phyloP scores from a whole-genome alignment of 2,329 filamentous ascomycete genomes.

The Colletotrichum sp. region DNA sequence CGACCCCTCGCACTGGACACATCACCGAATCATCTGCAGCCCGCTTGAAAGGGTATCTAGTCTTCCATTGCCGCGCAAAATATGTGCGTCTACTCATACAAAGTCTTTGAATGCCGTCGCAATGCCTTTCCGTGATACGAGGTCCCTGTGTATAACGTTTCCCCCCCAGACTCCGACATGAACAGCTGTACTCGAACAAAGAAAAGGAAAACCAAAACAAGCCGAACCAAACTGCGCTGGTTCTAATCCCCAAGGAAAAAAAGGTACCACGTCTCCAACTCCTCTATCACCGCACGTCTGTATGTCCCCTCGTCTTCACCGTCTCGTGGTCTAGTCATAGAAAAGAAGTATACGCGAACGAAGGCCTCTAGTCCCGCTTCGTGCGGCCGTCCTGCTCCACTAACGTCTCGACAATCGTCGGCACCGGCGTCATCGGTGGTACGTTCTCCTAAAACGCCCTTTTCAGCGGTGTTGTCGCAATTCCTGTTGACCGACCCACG shows the following conservation, averaged over 20 bases:
- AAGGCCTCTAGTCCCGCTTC: neutral
- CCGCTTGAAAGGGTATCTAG: conserved; percentile 10
- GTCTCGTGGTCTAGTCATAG: neutral
- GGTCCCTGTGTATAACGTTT: neutral
- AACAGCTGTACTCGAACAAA: neutral
- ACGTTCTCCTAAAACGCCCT: conserved; percentile 35
- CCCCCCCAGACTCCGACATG: neutral
- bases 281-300: neutral
- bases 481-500: conserved; percentile 29
- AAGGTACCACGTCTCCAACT: neutral
- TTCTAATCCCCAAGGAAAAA: neutral
- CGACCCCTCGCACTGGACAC: neutral
- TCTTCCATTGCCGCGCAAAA: conserved; percentile 1
- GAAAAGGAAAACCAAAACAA: neutral
- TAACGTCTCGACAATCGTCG: neutral
- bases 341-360: neutral
- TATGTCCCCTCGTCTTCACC: neutral
- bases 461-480: conserved; percentile 31
- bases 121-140: conserved; percentile 6
- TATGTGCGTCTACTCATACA: conserved; percentile 17
- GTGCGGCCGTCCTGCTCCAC: neutral
- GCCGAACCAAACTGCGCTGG: neutral
- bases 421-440: neutral
- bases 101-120: conserved; percentile 7
- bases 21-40: neutral